Conservation (phyloP, 1,284 basidiomycete species). For the Leccinum griseonigrum region DNA sequence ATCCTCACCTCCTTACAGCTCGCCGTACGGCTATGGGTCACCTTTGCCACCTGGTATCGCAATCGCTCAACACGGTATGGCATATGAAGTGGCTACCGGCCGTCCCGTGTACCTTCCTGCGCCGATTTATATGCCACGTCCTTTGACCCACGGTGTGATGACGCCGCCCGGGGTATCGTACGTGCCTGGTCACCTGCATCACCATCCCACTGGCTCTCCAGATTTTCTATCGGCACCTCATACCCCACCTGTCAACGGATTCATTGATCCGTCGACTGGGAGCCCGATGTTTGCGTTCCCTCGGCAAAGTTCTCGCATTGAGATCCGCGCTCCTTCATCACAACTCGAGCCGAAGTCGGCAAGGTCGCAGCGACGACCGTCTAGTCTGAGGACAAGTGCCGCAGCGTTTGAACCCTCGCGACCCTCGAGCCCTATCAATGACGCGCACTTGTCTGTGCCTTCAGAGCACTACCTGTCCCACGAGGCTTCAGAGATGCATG, state of each 20-base stretch:
- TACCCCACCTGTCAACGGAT: slow-evolving; percentile 57
- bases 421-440: slow-evolving; percentile 24
- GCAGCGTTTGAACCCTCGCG: slow-evolving; percentile 45
- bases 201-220: slow-evolving; percentile 51
- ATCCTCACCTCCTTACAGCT: slow-evolving; percentile 56
- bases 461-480: slow-evolving; percentile 20
- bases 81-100: slow-evolving; percentile 76
- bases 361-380: slow-evolving; percentile 32
- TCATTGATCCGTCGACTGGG: slow-evolving; percentile 60
- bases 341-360: slow-evolving; percentile 39
- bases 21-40: slow-evolving; percentile 60
- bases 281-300: slow-evolving; percentile 69
- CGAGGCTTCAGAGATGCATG: slow-evolving; percentile 18
- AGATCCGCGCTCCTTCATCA: slow-evolving; percentile 64
- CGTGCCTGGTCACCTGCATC: slow-evolving; percentile 53
- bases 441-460: slow-evolving; percentile 8
- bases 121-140: slow-evolving; percentile 65
- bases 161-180: slow-evolving; percentile 40
- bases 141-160: slow-evolving; percentile 54
- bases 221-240: slow-evolving; percentile 58
- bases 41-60: slow-evolving; percentile 72
- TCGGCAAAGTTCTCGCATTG: slow-evolving; percentile 65
- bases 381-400: slow-evolving; percentile 44
- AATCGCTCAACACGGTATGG: slow-evolving; percentile 68
- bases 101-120: slow-evolving; percentile 68